Evolutionary conservation across 371 early-diverging fungal species (phyloP).

Genomic region (Dinochytrium kinnereticum): DNA sequence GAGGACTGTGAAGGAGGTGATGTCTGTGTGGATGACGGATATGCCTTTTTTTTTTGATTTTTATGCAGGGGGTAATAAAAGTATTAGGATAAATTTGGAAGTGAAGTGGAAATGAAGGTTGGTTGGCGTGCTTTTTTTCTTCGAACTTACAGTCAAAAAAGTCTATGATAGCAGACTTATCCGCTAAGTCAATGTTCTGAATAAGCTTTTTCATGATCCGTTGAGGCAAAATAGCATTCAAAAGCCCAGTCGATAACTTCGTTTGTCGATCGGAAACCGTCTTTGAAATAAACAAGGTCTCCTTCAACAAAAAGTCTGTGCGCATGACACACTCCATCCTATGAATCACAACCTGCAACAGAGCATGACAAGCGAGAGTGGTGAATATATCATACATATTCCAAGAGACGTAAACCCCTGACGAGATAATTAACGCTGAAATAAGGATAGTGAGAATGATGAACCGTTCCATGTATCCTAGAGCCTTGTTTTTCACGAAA

Average conservation of each 20-base stretch:
- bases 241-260: constrained; percentile 5
- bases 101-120: neutral
- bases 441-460: neutral
- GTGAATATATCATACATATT: constrained; percentile 7
- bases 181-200: constrained; percentile 12
- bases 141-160: constrained; percentile 11
- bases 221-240: constrained; percentile 13
- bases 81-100: too few species aligned
- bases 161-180: constrained; percentile 15
- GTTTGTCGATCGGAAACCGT: constrained; percentile 8
- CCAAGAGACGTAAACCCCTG: neutral
- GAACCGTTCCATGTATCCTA: neutral
- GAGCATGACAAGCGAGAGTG: neutral
- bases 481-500: neutral
- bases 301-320: constrained; percentile 12
- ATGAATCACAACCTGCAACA: constrained; percentile 12
- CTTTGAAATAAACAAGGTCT: neutral
- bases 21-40: constrained; percentile 15
- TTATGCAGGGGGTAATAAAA: too few species aligned
- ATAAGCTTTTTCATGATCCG: constrained; percentile 13
- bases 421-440: neutral
- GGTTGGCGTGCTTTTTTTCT: neutral
- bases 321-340: constrained; percentile 9
- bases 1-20: constrained; percentile 20
- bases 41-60: too few species aligned